A percentile compares a stretch with the other conserved stretches of the same genome.
Conservation (phyloP, 208 protist genomes). For the Acanthamoeba lenticulata region DNA sequence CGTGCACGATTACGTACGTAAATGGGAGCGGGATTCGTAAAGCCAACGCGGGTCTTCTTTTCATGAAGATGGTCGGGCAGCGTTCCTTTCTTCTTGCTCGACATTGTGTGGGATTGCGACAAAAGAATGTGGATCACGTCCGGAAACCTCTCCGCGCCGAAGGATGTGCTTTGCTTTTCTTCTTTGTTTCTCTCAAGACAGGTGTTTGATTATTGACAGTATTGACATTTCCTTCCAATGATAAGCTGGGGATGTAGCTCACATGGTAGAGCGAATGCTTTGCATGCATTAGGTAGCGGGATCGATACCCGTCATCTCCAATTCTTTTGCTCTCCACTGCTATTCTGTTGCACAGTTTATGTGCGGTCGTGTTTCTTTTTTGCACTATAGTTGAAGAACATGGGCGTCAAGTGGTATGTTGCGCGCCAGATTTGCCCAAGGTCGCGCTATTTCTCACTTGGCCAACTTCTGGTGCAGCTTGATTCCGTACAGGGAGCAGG, state of each 20-base stretch:
- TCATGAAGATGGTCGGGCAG: background rate
- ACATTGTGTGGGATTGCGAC: background rate
- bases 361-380: no score
- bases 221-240: no score
- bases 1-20: background rate
- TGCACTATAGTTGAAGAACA: no score
- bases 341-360: no score
- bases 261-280: background rate
- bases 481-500: constrained; percentile 10
- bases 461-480: background rate
- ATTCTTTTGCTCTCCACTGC: background rate
- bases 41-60: background rate
- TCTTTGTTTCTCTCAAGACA: background rate
- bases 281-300: background rate
- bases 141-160: background rate
- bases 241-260: background rate
- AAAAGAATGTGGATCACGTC: background rate
- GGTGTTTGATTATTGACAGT: background rate
- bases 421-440: background rate
- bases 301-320: background rate
- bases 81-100: background rate
- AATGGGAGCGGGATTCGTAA: background rate
- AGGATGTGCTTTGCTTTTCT: background rate
- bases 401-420: background rate
- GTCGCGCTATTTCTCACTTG: background rate